Conservation (phyloP, 1,284 basidiomycete genomes). For the Amylostereum chailletii region DNA sequence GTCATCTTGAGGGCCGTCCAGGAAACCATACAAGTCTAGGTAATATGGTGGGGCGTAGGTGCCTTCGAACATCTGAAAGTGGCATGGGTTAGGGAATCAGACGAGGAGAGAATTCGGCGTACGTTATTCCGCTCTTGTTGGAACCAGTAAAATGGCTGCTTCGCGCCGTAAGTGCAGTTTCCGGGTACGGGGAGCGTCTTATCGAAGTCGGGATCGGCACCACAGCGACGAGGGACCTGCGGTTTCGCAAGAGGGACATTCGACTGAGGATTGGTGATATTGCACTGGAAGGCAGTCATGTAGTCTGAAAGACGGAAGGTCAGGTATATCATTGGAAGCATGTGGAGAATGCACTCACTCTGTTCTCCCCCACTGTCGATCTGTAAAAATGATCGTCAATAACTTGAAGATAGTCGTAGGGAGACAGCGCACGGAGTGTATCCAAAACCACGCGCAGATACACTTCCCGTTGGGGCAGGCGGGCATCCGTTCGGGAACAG, state of each 20-base stretch:
- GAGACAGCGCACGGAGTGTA: constrained; percentile 40
- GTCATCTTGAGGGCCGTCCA: constrained; percentile 54
- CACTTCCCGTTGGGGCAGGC: constrained; percentile 59
- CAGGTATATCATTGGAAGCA: neutral
- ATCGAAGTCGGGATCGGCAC: constrained; percentile 20
- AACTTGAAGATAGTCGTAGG: neutral
- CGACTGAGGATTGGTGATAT: constrained; percentile 49
- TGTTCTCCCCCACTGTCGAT: constrained; percentile 35
- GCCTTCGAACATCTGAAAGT: constrained; percentile 45
- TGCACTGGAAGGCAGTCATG: constrained; percentile 75
- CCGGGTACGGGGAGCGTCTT: constrained; percentile 19
- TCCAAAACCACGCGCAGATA: constrained; percentile 71
- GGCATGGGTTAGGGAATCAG: neutral
- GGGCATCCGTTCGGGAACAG: constrained; percentile 62
- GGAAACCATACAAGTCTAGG: constrained; percentile 50
- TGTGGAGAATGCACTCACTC: constrained; percentile 21
- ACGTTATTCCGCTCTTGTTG: constrained; percentile 32
- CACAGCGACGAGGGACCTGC: constrained; percentile 22
- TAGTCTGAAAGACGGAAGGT: constrained; percentile 34
- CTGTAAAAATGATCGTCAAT: constrained; percentile 10
- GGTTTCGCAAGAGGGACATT: constrained; percentile 32
- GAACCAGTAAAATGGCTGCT: constrained; percentile 62
- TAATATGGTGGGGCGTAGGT: constrained; percentile 48
- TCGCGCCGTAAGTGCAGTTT: constrained; percentile 62
- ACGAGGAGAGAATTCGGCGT: constrained; percentile 5